These are phyloP conservation scores for Capsicum chinense DNA, from an alignment of 257 asterid species.

Conservation along the genomic window DNA sequence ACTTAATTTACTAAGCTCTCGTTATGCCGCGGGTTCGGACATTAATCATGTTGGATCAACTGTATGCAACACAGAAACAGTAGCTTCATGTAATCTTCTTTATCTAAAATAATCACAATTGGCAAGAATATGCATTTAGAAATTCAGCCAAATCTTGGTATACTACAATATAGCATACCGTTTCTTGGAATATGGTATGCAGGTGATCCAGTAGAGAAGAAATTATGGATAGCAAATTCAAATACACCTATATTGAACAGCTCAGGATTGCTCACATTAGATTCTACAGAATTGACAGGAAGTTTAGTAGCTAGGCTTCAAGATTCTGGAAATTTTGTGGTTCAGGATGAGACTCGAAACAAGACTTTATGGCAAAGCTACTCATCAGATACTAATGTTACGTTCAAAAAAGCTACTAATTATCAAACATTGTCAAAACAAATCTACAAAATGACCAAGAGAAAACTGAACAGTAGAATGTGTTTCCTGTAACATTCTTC, in stretches of 20 bases:
- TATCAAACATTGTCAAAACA: too few species aligned
- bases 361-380: too few species aligned
- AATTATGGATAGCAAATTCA: constrained; percentile 22
- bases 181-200: constrained; percentile 29
- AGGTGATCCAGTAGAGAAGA: not conserved
- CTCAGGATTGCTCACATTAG: constrained; percentile 19
- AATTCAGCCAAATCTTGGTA: too few species aligned
- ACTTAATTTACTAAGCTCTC: not conserved
- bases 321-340: constrained; percentile 19
- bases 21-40: not conserved
- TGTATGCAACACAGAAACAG: not conserved
- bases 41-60: not conserved
- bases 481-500: too few species aligned
- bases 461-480: too few species aligned
- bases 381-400: too few species aligned
- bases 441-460: too few species aligned
- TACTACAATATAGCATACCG: not conserved
- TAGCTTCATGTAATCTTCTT: not conserved
- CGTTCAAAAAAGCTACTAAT: too few species aligned
- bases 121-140: not conserved
- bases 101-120: not conserved
- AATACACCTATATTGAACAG: not conserved
- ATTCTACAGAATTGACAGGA: not conserved
- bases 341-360: too few species aligned
- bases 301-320: constrained; percentile 22